phyloP scores from a whole-genome alignment of 2,329 filamentous ascomycete species.

The Clathrospora elynae region DNA sequence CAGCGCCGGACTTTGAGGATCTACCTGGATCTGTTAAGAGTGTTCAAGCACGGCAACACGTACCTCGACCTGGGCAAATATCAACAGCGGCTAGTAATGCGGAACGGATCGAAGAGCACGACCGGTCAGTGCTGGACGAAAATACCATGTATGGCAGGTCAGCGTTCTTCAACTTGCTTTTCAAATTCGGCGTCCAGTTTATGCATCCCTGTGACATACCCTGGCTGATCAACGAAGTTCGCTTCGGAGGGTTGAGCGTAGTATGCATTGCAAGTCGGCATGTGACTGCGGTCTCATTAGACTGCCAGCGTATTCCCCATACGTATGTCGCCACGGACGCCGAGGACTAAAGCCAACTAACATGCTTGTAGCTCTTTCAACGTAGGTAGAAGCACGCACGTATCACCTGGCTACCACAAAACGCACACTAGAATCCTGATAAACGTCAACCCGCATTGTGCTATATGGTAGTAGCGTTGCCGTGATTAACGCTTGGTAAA shows the following conservation, averaged over 20 bases:
- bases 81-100: no score
- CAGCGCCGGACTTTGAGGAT: no score
- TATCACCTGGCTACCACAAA: conserved; percentile 5
- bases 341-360: no score
- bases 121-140: background rate
- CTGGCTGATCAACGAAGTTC: conserved; percentile 1
- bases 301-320: background rate
- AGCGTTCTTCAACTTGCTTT: conserved; percentile 12
- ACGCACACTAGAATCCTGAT: conserved; percentile 6
- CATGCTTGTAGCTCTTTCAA: no score
- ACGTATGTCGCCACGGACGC: no score
- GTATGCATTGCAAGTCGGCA: no score
- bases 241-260: background rate
- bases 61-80: no score
- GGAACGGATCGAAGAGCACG: conserved; percentile 2
- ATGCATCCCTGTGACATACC: conserved; percentile 1
- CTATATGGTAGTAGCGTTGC: conserved; percentile 6
- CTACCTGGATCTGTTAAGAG: no score
- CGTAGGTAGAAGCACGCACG: conserved; percentile 9
- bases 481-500: no score
- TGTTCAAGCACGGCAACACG: no score
- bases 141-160: conserved; percentile 6
- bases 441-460: conserved; percentile 6
- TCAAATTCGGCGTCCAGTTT: conserved; percentile 8
- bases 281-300: no score